phyloP scores from a whole-genome alignment of 345 rosid genomes.

The Hibiscus tridactylites region DNA sequence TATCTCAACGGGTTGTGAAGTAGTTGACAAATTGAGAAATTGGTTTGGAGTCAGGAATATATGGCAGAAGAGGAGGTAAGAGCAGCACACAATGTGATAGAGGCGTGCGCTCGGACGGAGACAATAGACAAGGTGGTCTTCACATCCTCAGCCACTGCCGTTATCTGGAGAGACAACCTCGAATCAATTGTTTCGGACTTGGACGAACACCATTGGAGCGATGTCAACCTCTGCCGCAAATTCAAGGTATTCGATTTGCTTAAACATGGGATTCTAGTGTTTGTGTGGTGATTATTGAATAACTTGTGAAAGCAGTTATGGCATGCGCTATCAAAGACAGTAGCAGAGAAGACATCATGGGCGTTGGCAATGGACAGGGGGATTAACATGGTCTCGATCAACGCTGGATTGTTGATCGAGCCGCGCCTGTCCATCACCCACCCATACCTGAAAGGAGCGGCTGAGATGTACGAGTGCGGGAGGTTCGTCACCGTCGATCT shows the following conservation, averaged over 20 bases:
- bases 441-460: slow-evolving; percentile 62
- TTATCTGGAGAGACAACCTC: slow-evolving; percentile 40
- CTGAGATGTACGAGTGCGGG: slow-evolving; percentile 72
- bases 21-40: background rate
- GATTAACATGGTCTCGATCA: slow-evolving; percentile 49
- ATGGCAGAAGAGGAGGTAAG: slow-evolving; percentile 59
- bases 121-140: slow-evolving; percentile 59
- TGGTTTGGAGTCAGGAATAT: slow-evolving; percentile 28
- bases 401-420: slow-evolving; percentile 46
- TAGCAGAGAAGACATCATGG: slow-evolving; percentile 69
- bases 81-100: slow-evolving; percentile 62
- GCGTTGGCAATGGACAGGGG: slow-evolving; percentile 73
- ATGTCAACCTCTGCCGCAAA: slow-evolving; percentile 39
- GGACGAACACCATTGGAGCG: slow-evolving; percentile 51
- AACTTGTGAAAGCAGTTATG: slow-evolving; percentile 31
- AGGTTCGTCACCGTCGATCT: slow-evolving; percentile 45
- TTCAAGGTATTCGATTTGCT: slow-evolving; percentile 30
- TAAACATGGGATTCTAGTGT: background rate
- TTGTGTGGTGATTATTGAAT: background rate
- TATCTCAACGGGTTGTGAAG: background rate
- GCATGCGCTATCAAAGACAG: slow-evolving; percentile 56
- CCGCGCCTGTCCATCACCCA: slow-evolving; percentile 32
- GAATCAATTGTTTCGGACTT: slow-evolving; percentile 21
- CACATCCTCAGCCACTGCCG: slow-evolving; percentile 50
- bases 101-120: slow-evolving; percentile 58